Percentiles rank a stretch among this genome's conserved stretches.
Conservation (phyloP, 441 rosid species). For the Dalechampia spathulata region DNA sequence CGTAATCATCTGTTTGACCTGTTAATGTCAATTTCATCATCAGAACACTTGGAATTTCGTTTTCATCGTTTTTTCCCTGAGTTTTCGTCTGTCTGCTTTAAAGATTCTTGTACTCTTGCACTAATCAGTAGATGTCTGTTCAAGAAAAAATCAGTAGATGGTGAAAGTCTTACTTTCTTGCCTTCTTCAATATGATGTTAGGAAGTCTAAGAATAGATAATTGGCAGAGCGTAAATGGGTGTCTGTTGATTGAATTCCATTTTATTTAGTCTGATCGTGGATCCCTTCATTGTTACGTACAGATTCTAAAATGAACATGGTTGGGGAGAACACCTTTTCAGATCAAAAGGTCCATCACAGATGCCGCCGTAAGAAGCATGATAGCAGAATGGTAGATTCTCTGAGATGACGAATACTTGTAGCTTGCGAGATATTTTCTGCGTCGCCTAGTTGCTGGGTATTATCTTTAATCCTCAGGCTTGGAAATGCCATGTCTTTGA, state of each 20-base stretch:
- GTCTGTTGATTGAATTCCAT: not conserved
- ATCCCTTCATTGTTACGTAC: slow-evolving; percentile 19
- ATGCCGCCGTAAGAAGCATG: slow-evolving; percentile 81
- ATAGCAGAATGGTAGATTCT: slow-evolving; percentile 57
- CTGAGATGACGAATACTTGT: slow-evolving; percentile 24
- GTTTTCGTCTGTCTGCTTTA: not conserved
- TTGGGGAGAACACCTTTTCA: slow-evolving; percentile 60
- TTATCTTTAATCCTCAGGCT: too few relatives aligned
- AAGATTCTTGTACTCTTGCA: too few relatives aligned
- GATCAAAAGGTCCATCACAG: slow-evolving; percentile 70
- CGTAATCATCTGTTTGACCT: too few relatives aligned
- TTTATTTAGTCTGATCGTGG: not conserved
- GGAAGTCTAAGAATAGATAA: too few relatives aligned
- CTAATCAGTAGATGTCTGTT: too few relatives aligned
- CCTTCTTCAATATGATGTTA: too few relatives aligned
- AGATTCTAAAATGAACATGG: slow-evolving; percentile 60
- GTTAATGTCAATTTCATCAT: not conserved
- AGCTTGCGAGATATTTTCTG: too few relatives aligned
- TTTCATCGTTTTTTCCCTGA: not conserved
- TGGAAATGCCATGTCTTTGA: too few relatives aligned
- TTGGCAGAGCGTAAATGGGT: too few relatives aligned
- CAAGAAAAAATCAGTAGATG: too few relatives aligned
- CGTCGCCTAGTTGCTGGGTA: too few relatives aligned
- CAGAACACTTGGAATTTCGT: not conserved
- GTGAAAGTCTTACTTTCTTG: too few relatives aligned